Base-by-base conservation (phyloP, 2,329 filamentous ascomycete species). In the Penicillium paneum region DNA sequence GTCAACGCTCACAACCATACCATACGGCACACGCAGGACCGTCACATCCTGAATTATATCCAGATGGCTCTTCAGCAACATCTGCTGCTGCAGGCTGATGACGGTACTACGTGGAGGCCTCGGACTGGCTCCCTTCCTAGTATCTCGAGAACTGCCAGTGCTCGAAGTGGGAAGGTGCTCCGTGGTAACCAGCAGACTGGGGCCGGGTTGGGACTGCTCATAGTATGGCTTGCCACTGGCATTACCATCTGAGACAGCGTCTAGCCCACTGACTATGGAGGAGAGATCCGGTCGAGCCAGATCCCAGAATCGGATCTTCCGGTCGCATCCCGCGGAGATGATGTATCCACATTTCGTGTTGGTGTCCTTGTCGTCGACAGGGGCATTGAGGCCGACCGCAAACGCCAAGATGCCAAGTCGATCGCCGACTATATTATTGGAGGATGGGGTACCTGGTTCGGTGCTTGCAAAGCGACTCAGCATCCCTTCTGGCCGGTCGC, bases 221-320 rank as follows among this genome's bases (percentile, higher is more conserved):
- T 92, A 97, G 10, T 83, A 82, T n/a, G 91, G 88, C 67, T 85
- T 86, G 21, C 65, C 62, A 26, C 63, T 63, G 5, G 64, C 52
- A 6, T 62, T 61, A 13, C 67, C 69, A 32, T 83, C 77, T 55
- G 91, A 87, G 32, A 91, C 87, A 2, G 78, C 74, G 54, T 84
- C 83, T 11, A 91, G 78, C 0, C 93, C 93, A 68, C 89, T 96
- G 60, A 95, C 87, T 13, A 97, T 82, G 52, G 82, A 80, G 38
- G 90, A 96, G 55, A 85, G 83, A 67, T 96, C 91, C 10, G 90
- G 81, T 10, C 86, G 86, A 10, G 84, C 80, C 13, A 94, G 80
- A 68, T 99, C 93, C 94, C 94, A 99, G 74, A 95, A 97, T 10
- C 94, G 85, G 17, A 99, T 83, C 72, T 90, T 94, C 74, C 89